Evolutionary conservation across 208 protist species (phyloP), one percentile per base, ranked within the genome.

Genomic region (Novymonas esmeraldas): DNA sequence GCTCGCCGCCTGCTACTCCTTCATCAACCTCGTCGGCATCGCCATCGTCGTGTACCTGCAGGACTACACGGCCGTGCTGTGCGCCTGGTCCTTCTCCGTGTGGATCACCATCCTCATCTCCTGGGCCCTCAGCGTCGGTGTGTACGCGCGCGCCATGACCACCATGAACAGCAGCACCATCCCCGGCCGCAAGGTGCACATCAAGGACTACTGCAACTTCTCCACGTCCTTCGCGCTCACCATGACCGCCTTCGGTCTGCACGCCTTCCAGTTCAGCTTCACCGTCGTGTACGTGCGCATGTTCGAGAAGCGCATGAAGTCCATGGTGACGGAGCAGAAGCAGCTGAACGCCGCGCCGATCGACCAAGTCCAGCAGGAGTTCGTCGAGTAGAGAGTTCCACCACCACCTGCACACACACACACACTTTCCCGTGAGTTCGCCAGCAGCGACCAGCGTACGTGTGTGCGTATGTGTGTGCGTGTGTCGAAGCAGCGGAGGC

Each of bases 101-200:
- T 71, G 36, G 56, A 71, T 64, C 28, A 71, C 48, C 56, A 64
- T 71, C 65, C 65, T 71, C 65, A 71, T 71, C 65, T 63, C 65
- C 44, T 71, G 65, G 65, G 65, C 65, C 44, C 54, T 71, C 36
- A 71, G 34, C 55, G 65, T 64, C 33, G 65, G 65, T 29, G 65
- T 64, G n/a, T 71, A 71, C 46, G 34, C 54, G 4, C 38, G 48
- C 48, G 50, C 55, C 56, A 71, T 71, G 56, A 18, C 18, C 16
- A 58, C 56, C 45, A 56, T 62, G 54, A 45, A 55, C 45, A 71
- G 57, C 65, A 44, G 44, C 65, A 71, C 54, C 45, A 55, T 71
- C 36, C 20, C 24, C 36, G 46, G 56, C 13, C 56, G 56, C 24
- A 46, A 63, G 45, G 56, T 71, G 46, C 55, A 42, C 46, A 13